Evolutionary conservation across 495 filamentous ascomycete species (phyloP), one percentile per base, ranked within the genome.

Genomic region (Aspergillus avenaceus): DNA sequence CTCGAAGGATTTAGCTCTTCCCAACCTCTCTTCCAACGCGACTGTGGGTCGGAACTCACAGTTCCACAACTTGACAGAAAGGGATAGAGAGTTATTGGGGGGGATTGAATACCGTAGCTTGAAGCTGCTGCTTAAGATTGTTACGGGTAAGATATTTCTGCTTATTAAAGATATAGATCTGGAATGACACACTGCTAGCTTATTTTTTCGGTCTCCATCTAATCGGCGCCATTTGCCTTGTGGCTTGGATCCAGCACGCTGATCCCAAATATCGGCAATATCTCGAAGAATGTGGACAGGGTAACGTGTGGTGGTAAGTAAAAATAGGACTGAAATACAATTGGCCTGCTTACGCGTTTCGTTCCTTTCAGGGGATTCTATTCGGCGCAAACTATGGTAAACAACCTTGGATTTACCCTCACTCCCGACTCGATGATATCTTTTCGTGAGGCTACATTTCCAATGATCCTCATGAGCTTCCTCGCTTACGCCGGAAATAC

Each of bases 401-500:
- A 61, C 43, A 71, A 72, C 86, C 40, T 73, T 54, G 84, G 84
- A 22, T 87, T 79, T 44, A 90, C 88, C 1, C 73, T 93, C 31
- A 93, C 87, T 0, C 87, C 88, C 1, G 86, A 93, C 65, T 90
- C 85, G 32, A 91, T 95, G 86, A 77, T 84, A 44, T 84, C 84
- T 0, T 92, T 95, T 61, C 80, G 84, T 57, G 82, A 72, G 14
- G 83, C 86, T 5, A 71, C 77, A 0, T 83, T 84, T 47, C 82
- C 85, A 2, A 64, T 95, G 42, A 49, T 91, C 3, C 47, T 90
- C 32, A 81, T 87, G 62, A 81, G 72, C 14, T 86, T 88, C 51
- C 76, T 95, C n/a, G 85, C 90, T 51, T 78, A 90, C 49, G 80
- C 86, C 40, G 89, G 89, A 25, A 91, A 95, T 54, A 93, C 88